phyloP scores from a whole-genome alignment of 2,329 filamentous ascomycete genomes.

The Trichoderma lentiforme region DNA sequence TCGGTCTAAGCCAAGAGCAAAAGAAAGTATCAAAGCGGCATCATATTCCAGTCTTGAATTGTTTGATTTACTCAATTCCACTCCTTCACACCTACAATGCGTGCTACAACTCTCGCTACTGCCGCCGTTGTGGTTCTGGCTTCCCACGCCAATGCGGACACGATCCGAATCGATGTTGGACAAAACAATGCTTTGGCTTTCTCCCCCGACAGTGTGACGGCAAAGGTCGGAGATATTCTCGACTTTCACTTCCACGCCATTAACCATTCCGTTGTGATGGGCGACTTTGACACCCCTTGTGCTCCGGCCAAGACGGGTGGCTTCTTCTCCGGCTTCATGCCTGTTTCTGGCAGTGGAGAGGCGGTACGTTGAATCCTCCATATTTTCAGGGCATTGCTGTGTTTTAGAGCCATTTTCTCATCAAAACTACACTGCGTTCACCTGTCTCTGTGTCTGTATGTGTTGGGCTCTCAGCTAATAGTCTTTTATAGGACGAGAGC shows the following conservation, averaged over 20 bases:
- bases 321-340: slow-evolving; percentile 15
- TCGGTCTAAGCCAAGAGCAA: neutral
- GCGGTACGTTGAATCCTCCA: neutral
- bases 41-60: neutral
- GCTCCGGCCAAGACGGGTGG: neutral
- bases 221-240: neutral
- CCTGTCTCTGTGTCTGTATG: neutral
- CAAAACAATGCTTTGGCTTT: neutral
- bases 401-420: too few species aligned
- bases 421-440: too few species aligned
- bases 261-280: slow-evolving; percentile 11
- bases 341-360: neutral
- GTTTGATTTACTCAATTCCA: neutral
- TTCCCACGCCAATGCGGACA: neutral
- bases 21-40: too few species aligned
- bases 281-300: slow-evolving; percentile 13
- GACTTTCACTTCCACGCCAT: slow-evolving; percentile 6
- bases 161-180: slow-evolving; percentile 14
- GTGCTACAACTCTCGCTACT: neutral
- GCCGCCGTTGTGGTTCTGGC: slow-evolving; percentile 40
- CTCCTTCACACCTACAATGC: neutral
- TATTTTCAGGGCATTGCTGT: neutral
- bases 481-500: slow-evolving; percentile 10
- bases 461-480: neutral
- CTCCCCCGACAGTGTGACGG: slow-evolving; percentile 3